A percentile compares a stretch with the other conserved stretches of the same genome.
Evolutionary conservation across 2,329 filamentous ascomycete genomes (phyloP).

Genomic region (Dactylellina leptospora): DNA sequence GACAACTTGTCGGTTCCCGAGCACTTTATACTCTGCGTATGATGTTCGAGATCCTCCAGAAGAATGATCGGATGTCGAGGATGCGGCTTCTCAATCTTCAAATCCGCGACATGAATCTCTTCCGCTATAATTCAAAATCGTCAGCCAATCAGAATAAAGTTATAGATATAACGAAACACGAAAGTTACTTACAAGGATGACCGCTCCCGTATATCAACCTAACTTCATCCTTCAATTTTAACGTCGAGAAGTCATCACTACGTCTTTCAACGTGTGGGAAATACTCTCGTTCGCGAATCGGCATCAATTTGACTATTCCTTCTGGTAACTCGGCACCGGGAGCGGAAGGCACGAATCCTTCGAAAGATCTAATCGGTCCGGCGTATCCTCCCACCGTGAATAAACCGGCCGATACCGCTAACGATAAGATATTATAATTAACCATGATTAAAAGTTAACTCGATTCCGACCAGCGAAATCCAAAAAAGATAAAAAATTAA

Average conservation of each 20-base stretch:
- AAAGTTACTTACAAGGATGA: constrained; percentile 14
- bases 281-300: constrained; percentile 3
- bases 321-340: neutral
- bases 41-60: constrained; percentile 29
- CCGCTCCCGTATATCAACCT: constrained; percentile 14
- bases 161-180: no score
- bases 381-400: neutral
- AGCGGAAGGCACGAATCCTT: neutral
- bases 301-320: neutral
- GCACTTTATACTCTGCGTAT: constrained; percentile 18
- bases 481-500: neutral
- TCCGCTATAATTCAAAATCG: neutral
- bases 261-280: constrained; percentile 16
- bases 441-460: constrained; percentile 4
- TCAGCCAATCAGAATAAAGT: no score
- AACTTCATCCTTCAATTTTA: constrained; percentile 4
- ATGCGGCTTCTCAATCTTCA: constrained; percentile 13
- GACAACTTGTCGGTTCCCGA: constrained; percentile 1
- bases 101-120: neutral
- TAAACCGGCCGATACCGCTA: neutral
- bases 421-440: neutral
- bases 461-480: constrained; percentile 4
- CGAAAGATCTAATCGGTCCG: constrained; percentile 5
- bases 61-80: constrained; percentile 23
- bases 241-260: constrained; percentile 9